Base-by-base conservation (phyloP, 1,284 basidiomycete genomes). In the Puccinia sorghi region DNA sequence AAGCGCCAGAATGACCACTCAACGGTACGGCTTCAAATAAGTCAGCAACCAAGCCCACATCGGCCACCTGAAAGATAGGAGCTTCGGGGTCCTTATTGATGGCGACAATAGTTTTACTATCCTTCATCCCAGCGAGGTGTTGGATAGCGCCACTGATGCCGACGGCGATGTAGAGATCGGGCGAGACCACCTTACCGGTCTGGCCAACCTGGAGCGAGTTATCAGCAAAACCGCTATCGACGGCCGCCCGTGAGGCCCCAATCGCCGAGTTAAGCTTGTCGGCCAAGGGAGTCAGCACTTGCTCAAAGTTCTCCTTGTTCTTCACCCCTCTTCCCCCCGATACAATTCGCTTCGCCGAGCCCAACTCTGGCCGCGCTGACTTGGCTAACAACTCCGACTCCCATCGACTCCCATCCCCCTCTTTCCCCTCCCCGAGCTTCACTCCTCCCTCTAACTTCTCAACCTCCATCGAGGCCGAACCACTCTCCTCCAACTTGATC, bases 41-140 rank as follows among this genome's bases (percentile, higher is more conserved):
- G 82, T 85, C 85, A 3, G 85, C 96, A 3, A 98, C 95, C 27
- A 99, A 89, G 6, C 97, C 97, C 22, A 92, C 89, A 85, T 99
- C 97, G 50, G 97, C 97, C 0, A 99, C 91, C 86, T 99, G 96
- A 90, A 98, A 98, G 84, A 99, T 99, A 6, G 97, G 97, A 20
- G 97, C 97, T 84, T 99, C 96, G 67, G 94, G 88, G 84, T 98
- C 96, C 89, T 99, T 99, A 88, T 99, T 99, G 82, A 99, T 90
- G 8, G 97, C 96, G 39, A 97, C 95, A 82, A 99, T 99, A 82
- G 97, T 88, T 87, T 99, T 99, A 22, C 93, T 94, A 85, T 99
- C 97, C 86, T 99, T 99, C 97, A 99, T 99, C 43, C 97, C 97
- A 39, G 97, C 97, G 80, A 99, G 87, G 87, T 99, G 97, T 86